A percentile compares a stretch with the other conserved stretches of the same genome.
Conservation (phyloP, 257 asterid genomes). For the Jasminum sambac region DNA sequence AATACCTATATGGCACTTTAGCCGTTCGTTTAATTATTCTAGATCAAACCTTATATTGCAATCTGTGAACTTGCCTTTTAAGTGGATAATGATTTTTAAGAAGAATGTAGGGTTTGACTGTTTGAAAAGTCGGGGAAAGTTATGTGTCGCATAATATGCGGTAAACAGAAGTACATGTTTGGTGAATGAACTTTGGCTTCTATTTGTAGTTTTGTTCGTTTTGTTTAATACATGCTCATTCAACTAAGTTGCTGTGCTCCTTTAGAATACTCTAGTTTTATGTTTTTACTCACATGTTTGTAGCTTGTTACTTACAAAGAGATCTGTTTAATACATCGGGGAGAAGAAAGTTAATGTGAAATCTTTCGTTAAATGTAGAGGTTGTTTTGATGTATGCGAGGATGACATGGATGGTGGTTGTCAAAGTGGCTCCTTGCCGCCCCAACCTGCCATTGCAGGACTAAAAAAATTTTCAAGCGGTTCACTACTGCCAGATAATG, state of each 20-base stretch:
- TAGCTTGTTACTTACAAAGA: conserved; percentile 6
- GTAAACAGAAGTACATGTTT: background rate
- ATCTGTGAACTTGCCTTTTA: no score
- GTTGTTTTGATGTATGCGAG: conserved; percentile 86
- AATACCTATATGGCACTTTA: no score
- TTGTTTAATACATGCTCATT: background rate
- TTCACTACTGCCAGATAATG: conserved; percentile 62
- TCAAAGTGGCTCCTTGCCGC: conserved; percentile 49
- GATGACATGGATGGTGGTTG: conserved; percentile 64
- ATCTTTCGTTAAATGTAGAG: conserved; percentile 54
- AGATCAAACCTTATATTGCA: no score
- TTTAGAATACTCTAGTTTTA: background rate
- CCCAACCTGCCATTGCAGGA: conserved; percentile 41
- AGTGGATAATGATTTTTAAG: no score
- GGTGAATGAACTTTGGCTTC: background rate
- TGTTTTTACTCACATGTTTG: background rate
- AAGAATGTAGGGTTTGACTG: no score
- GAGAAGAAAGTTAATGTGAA: conserved; percentile 9
- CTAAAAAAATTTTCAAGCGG: conserved; percentile 47
- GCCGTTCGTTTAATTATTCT: no score
- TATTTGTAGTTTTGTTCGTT: background rate
- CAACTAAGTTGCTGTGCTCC: background rate
- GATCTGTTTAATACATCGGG: conserved; percentile 19
- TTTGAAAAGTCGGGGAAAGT: no score
- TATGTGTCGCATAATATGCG: no score